Evolutionary conservation across 2,329 filamentous ascomycete genomes (phyloP).

Genomic region (Claviceps humidiphila): DNA sequence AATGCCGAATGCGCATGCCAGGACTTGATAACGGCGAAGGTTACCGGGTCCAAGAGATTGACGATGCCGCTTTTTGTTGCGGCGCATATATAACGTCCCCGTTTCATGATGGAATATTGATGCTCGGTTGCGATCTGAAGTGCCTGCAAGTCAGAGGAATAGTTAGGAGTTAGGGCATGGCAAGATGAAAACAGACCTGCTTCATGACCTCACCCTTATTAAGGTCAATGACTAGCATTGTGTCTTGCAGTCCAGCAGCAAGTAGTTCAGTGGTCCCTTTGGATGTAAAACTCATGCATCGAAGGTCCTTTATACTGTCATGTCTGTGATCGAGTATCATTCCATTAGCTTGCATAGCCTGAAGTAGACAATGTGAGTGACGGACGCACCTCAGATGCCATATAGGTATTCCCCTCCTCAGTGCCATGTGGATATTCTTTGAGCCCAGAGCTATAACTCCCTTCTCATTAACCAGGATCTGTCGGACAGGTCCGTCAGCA

Average conservation of each 20-base stretch:
- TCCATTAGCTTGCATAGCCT: not conserved
- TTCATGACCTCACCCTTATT: conserved; percentile 60
- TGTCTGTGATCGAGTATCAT: conserved; percentile 30
- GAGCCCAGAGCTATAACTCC: conserved; percentile 78
- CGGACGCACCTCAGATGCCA: conserved; percentile 67
- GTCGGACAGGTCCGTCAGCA: conserved; percentile 66
- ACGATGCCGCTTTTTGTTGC: conserved; percentile 73
- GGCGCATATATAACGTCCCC: conserved; percentile 80
- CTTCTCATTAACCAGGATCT: conserved; percentile 82
- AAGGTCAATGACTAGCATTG: conserved; percentile 66
- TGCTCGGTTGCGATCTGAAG: conserved; percentile 39
- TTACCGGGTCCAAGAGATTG: conserved; percentile 71
- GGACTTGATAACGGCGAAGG: conserved; percentile 64
- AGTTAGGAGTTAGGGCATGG: not conserved
- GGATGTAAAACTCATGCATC: conserved; percentile 91
- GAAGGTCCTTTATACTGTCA: conserved; percentile 70
- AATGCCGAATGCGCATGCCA: conserved; percentile 84
- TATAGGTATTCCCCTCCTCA: conserved; percentile 65
- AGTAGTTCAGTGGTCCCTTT: conserved; percentile 73
- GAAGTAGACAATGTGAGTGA: not conserved
- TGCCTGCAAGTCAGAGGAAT: conserved; percentile 16
- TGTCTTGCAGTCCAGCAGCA: conserved; percentile 72
- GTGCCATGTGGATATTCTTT: conserved; percentile 78
- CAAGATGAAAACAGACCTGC: conserved; percentile 29
- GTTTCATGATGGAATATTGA: conserved; percentile 86